These are phyloP conservation scores for Nakazawaea populi DNA, from an alignment of 805 yeast genomes.

Conservation along the genomic window DNA sequence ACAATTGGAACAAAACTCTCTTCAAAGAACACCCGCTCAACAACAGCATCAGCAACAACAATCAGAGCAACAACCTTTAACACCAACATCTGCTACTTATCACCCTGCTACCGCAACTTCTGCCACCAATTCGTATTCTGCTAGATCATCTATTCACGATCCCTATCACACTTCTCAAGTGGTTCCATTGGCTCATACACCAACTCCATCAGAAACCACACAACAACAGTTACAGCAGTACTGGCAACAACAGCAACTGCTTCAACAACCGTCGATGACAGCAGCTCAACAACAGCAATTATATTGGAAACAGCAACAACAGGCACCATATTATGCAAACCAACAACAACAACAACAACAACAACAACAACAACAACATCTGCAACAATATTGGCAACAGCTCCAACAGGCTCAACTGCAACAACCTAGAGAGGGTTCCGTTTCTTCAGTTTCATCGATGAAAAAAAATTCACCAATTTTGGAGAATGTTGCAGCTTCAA, in stretches of 20 bases:
- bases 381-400: background rate
- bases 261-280: background rate
- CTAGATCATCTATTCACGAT: background rate
- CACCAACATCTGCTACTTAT: background rate
- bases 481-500: background rate
- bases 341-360: background rate
- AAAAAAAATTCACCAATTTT: background rate
- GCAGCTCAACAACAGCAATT: background rate
- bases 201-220: too few species aligned
- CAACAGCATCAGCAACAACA: slow-evolving; percentile 16
- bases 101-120: background rate
- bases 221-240: background rate
- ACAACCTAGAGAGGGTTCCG: background rate
- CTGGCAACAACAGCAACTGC: slow-evolving; percentile 1
- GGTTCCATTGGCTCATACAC: slow-evolving; percentile 5
- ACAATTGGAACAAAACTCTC: slow-evolving; percentile 5
- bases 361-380: slow-evolving; percentile 4
- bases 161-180: background rate
- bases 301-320: slow-evolving; percentile 2
- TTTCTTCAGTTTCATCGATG: background rate
- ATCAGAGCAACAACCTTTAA: slow-evolving; percentile 2
- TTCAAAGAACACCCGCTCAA: background rate
- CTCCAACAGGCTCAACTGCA: background rate
- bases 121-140: background rate
- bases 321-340: background rate